Conservation (phyloP, 169 alveolate genomes). For the Eimeria praecox region DNA sequence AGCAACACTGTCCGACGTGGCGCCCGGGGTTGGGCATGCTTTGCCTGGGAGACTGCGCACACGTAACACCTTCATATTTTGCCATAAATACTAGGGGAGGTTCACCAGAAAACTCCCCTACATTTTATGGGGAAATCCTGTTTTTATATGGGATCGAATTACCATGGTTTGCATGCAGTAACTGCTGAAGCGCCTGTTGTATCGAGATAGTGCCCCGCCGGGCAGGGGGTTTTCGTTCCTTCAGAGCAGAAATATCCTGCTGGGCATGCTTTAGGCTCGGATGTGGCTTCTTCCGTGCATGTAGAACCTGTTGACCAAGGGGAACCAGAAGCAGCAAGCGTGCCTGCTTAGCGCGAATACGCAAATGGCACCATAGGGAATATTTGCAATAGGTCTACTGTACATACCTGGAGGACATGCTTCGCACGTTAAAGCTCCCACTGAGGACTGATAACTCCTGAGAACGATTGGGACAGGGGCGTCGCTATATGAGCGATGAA, state of each 20-base stretch:
- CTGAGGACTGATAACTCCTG: conserved; percentile 56
- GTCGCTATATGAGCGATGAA: background rate
- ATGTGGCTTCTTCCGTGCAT: background rate
- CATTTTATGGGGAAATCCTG: background rate
- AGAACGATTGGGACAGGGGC: background rate
- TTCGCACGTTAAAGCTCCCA: conserved; percentile 54
- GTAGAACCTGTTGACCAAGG: background rate
- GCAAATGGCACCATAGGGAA: background rate
- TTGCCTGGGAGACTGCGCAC: conserved; percentile 57
- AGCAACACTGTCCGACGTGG: background rate
- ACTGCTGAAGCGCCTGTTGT: background rate
- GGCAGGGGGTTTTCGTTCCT: conserved; percentile 18
- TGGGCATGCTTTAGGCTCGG: conserved; percentile 47
- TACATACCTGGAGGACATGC: conserved; percentile 49
- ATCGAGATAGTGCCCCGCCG: conserved; percentile 52
- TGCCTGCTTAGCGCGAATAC: background rate
- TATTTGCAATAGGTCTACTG: background rate
- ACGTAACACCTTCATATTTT: background rate
- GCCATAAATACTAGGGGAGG: background rate
- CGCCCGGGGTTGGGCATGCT: background rate
- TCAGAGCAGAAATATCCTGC: conserved; percentile 10
- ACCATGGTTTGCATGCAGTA: conserved; percentile 70
- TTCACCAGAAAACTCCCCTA: no score
- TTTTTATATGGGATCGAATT: background rate
- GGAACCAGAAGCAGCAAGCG: no score